phyloP scores from a whole-genome alignment of 257 asterid species.

The Solanum ahanhuiri region DNA sequence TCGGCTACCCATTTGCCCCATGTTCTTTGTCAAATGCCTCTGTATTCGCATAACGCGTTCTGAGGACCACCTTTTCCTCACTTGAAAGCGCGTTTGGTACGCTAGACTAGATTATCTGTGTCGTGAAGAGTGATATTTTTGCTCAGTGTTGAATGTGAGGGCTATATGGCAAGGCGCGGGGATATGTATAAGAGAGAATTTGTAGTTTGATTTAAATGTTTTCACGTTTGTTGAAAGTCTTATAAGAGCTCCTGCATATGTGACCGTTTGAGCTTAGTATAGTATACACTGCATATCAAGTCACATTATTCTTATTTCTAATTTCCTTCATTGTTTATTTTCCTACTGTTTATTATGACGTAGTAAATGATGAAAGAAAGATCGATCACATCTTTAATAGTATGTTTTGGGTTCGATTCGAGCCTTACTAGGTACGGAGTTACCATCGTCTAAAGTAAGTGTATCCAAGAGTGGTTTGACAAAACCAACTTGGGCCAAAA shows the following conservation, averaged over 20 bases:
- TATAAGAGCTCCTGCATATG: background rate
- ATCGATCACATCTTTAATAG: background rate
- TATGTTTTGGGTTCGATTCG: background rate
- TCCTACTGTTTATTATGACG: background rate
- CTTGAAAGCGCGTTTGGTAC: background rate
- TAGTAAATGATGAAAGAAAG: background rate
- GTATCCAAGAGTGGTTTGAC: background rate
- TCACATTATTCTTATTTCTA: background rate
- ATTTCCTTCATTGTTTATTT: background rate
- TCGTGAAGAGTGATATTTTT: background rate
- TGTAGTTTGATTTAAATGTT: constrained; percentile 47
- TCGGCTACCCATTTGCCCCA: constrained; percentile 83
- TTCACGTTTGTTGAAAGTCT: constrained; percentile 56
- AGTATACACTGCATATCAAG: background rate
- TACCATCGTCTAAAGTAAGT: too few species aligned
- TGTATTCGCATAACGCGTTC: constrained; percentile 63
- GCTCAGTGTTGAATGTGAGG: constrained; percentile 3
- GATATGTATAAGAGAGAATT: constrained; percentile 37
- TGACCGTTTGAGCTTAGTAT: background rate
- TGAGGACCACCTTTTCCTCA: constrained; percentile 95
- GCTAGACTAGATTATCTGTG: background rate
- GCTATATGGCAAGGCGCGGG: constrained; percentile 26
- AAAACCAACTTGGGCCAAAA: background rate
- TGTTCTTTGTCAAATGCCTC: constrained; percentile 82
- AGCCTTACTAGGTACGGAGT: background rate